phyloP scores from a whole-genome alignment of 169 alveolate species.

The Eimeria nieschulzi region DNA sequence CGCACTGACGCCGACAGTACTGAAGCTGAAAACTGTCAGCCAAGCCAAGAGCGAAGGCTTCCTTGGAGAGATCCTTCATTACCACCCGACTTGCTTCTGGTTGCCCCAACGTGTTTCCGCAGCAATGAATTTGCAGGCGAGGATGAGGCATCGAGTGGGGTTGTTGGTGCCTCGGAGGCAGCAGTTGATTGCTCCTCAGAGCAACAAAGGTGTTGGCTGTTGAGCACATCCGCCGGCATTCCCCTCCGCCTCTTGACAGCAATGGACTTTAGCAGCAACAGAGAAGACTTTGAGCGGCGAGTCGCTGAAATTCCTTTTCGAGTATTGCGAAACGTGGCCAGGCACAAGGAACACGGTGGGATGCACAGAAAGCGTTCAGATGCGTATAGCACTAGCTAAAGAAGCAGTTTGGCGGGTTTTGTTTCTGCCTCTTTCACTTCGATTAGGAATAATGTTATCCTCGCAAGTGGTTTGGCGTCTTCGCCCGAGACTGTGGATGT shows the following conservation, averaged over 20 bases:
- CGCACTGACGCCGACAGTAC: conserved; percentile 40
- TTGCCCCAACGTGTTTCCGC: neutral
- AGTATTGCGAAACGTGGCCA: neutral
- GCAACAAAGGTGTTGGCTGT: conserved; percentile 12
- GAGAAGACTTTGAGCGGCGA: neutral
- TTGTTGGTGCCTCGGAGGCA: neutral
- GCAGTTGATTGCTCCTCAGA: neutral
- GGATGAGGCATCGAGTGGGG: neutral
- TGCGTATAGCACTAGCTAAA: too few species aligned
- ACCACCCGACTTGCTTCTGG: conserved; percentile 8
- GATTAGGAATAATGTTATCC: too few species aligned
- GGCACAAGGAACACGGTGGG: conserved; percentile 51
- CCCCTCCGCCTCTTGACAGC: conserved; percentile 21
- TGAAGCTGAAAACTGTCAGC: neutral
- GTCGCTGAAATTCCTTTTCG: neutral
- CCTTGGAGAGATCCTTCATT: conserved; percentile 26
- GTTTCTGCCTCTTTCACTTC: too few species aligned
- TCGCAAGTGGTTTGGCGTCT: too few species aligned
- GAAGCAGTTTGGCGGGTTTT: too few species aligned
- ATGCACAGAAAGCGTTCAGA: too few species aligned
- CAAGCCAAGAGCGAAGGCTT: neutral
- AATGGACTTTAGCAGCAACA: neutral
- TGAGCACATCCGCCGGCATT: neutral
- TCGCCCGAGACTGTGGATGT: too few species aligned
- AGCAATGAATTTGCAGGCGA: neutral